phyloP scores from a whole-genome alignment of 352 stramenopile genomes.

The Vaucheria bursata region DNA sequence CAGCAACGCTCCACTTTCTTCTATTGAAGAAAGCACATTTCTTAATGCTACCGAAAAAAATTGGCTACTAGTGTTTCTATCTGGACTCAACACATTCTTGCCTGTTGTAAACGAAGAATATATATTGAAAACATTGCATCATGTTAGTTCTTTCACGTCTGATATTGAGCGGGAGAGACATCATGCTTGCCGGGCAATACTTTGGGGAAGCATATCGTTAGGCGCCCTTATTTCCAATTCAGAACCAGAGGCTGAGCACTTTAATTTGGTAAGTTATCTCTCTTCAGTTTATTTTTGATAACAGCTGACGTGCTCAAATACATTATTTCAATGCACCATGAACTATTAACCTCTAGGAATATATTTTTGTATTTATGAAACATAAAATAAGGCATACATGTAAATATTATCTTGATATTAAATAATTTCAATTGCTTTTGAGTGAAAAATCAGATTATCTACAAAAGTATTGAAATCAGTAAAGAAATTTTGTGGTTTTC shows the following conservation, averaged over 20 bases:
- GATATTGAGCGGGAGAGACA: background rate
- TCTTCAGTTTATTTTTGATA: background rate
- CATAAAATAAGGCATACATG: background rate
- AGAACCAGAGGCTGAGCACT: background rate
- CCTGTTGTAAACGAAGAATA: background rate
- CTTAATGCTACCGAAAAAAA: background rate
- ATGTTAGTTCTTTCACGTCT: background rate
- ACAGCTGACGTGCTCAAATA: background rate
- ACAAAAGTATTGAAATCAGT: too few species aligned
- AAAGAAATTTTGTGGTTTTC: too few species aligned
- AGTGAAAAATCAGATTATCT: too few species aligned
- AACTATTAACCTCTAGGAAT: background rate
- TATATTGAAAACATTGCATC: background rate
- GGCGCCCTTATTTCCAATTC: background rate
- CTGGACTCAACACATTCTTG: background rate
- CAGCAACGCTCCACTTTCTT: too few species aligned
- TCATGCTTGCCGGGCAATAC: background rate
- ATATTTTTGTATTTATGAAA: background rate
- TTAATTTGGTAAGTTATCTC: background rate
- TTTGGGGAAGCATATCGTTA: background rate
- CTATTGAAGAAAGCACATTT: too few species aligned
- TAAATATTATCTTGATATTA: background rate
- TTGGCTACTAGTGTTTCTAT: background rate
- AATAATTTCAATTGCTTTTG: background rate
- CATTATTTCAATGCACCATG: background rate